Conservation (phyloP, 805 yeast genomes). For the Wickerhamomyces sydowiorum region DNA sequence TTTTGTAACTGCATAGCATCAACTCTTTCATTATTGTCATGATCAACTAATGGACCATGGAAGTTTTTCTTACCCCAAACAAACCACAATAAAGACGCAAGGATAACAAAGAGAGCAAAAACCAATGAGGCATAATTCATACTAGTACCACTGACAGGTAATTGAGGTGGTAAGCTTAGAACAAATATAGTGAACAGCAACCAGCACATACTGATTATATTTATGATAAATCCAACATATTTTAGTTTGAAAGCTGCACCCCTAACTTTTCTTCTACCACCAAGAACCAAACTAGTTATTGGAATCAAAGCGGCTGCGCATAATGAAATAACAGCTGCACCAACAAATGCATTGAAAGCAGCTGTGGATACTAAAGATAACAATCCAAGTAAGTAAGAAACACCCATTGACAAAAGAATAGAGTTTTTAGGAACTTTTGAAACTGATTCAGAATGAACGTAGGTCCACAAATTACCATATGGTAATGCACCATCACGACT, state of each 20-base stretch:
- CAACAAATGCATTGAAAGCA: slow-evolving; percentile 80
- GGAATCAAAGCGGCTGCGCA: slow-evolving; percentile 78
- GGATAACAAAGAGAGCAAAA: slow-evolving; percentile 39
- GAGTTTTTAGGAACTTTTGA: slow-evolving; percentile 69
- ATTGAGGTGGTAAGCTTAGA: slow-evolving; percentile 66
- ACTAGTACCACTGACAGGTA: slow-evolving; percentile 38
- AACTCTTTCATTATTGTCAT: slow-evolving; percentile 18
- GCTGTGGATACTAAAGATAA: slow-evolving; percentile 65
- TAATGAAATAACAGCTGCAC: slow-evolving; percentile 71
- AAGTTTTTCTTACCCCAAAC: slow-evolving; percentile 60
- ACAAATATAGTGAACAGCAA: slow-evolving; percentile 50
- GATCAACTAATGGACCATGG: slow-evolving; percentile 50
- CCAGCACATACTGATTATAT: slow-evolving; percentile 56
- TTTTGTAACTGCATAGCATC: slow-evolving; percentile 12
- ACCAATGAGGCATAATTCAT: slow-evolving; percentile 60
- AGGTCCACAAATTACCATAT: slow-evolving; percentile 54
- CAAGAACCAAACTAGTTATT: slow-evolving; percentile 52
- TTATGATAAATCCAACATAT: slow-evolving; percentile 58
- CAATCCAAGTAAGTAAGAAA: slow-evolving; percentile 54
- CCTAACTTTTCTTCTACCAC: slow-evolving; percentile 53
- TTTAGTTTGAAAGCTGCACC: slow-evolving; percentile 66
- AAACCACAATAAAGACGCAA: slow-evolving; percentile 44
- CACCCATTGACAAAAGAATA: slow-evolving; percentile 54
- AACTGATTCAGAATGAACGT: slow-evolving; percentile 49
- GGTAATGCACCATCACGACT: slow-evolving; percentile 84